Evolutionary conservation across 257 asterid genomes (phyloP), one percentile per base, ranked within the genome.

Genomic region (Verbena officinalis): DNA sequence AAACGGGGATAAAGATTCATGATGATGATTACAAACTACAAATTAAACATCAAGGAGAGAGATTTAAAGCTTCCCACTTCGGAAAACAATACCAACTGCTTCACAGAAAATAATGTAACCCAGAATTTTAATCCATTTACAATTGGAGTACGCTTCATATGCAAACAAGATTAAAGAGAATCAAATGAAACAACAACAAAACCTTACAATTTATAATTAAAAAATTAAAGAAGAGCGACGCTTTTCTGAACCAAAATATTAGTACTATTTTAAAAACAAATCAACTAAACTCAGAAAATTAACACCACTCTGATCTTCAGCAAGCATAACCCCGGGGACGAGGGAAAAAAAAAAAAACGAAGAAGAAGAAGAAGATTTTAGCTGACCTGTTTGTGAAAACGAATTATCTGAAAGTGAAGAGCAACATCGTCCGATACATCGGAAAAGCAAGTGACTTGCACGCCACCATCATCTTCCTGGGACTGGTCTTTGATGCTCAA

Each of bases 341-440:
- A n/a, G n/a, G n/a, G n/a, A n/a, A 14, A 11, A 14, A n/a, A 13
- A 10, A 4, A 34, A 52, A 53, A 10, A n/a, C n/a, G n/a, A n/a
- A n/a, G n/a, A n/a, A n/a, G n/a, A n/a, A n/a, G n/a, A n/a, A n/a
- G n/a, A n/a, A n/a, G n/a, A n/a, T n/a, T n/a, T n/a, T n/a, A n/a
- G n/a, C n/a, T 15, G 9, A 79, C 99, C 97, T 93, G 99, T 67
- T 84, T 86, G 45, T 65, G 95, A 66, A 93, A 89, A 19, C 92
- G 95, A 54, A 93, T 77, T 64, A 93, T 90, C 72, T 90, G 97
- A 74, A 86, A 85, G 74, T 91, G 87, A 70, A 89, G 84, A 53
- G 77, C 51, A 13, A 68, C 82, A 49, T 79, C 86, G 30, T 93
- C 93, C 1, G 85, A 80, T 42, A 80, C 55, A 49, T 93, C 83